A percentile compares a stretch with the other conserved stretches of the same genome.
phyloP scores from a whole-genome alignment of 2,329 filamentous ascomycete species.

The Coniosporium tulheliwenetii region DNA sequence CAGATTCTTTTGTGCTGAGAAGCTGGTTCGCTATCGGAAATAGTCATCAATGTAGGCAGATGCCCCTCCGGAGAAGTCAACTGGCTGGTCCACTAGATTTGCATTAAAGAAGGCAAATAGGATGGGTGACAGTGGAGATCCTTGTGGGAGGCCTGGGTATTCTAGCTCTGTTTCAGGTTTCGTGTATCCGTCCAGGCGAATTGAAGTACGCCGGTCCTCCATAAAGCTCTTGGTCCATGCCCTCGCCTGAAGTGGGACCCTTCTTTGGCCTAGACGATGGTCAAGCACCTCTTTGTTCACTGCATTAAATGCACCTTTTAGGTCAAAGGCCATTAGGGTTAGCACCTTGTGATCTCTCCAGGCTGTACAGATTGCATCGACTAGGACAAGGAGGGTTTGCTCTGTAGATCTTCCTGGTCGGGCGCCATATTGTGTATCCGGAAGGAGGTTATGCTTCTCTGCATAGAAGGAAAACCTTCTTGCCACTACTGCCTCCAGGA shows the following conservation, averaged over 20 bases:
- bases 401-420: conserved; percentile 11
- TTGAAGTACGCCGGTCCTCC: neutral
- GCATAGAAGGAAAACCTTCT: conserved; percentile 6
- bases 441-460: conserved; percentile 11
- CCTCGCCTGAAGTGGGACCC: neutral
- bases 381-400: conserved; percentile 12
- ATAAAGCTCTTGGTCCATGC: neutral
- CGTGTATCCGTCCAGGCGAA: neutral
- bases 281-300: conserved; percentile 5
- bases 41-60: too few relatives aligned
- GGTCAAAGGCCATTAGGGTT: conserved; percentile 16
- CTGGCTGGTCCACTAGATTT: conserved; percentile 20
- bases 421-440: conserved; percentile 11
- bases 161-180: neutral
- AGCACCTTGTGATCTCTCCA: conserved; percentile 11
- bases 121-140: conserved; percentile 20
- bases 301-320: conserved; percentile 15
- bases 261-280: conserved; percentile 5
- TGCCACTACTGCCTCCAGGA: conserved; percentile 13
- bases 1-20: too few relatives aligned
- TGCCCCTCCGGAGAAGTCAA: too few relatives aligned
- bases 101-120: conserved; percentile 23
- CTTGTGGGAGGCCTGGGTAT: conserved; percentile 12
- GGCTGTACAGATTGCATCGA: conserved; percentile 10
- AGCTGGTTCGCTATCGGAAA: too few relatives aligned